phyloP scores from a whole-genome alignment of 306 rosid species.

The Dicorynia guianensis region DNA sequence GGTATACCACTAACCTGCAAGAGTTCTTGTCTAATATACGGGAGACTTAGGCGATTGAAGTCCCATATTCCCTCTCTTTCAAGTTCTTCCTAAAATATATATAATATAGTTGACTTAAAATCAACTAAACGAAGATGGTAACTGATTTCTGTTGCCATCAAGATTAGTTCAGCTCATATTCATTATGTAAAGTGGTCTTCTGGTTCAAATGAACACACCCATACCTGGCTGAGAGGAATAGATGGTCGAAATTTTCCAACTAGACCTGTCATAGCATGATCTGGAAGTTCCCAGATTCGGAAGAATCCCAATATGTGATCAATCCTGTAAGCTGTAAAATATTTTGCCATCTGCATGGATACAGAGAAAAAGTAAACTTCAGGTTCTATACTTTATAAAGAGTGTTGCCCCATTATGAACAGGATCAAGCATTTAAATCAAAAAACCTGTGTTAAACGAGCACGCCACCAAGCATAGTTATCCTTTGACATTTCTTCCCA shows the following conservation, averaged over 20 bases:
- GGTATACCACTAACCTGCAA: conserved; percentile 67
- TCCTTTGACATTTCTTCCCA: conserved; percentile 99
- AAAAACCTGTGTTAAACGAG: conserved; percentile 90
- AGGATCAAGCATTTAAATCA: conserved; percentile 34
- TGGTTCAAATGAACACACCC: conserved; percentile 18
- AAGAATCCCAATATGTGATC: conserved; percentile 98
- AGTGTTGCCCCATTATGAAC: conserved; percentile 15
- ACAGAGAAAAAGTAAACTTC: conserved; percentile 41
- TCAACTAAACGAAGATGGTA: conserved; percentile 22
- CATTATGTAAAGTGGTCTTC: conserved; percentile 29
- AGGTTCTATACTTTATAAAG: conserved; percentile 33
- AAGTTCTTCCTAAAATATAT: conserved; percentile 79
- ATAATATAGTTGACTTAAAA: conserved; percentile 29
- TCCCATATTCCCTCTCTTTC: conserved; percentile 98
- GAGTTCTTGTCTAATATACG: conserved; percentile 73
- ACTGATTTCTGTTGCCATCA: not conserved
- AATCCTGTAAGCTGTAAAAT: conserved; percentile 95
- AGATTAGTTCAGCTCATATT: conserved; percentile 23
- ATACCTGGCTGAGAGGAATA: conserved; percentile 91
- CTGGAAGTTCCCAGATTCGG: conserved; percentile 98
- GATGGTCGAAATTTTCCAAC: conserved; percentile 97
- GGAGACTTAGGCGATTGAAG: conserved; percentile 84
- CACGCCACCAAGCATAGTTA: conserved; percentile 95
- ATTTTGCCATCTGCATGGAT: conserved; percentile 88
- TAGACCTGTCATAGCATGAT: conserved; percentile 86